A percentile compares a stretch with the other conserved stretches of the same genome.
phyloP scores from a whole-genome alignment of 2,329 filamentous ascomycete species.

The Penicillium sp. region DNA sequence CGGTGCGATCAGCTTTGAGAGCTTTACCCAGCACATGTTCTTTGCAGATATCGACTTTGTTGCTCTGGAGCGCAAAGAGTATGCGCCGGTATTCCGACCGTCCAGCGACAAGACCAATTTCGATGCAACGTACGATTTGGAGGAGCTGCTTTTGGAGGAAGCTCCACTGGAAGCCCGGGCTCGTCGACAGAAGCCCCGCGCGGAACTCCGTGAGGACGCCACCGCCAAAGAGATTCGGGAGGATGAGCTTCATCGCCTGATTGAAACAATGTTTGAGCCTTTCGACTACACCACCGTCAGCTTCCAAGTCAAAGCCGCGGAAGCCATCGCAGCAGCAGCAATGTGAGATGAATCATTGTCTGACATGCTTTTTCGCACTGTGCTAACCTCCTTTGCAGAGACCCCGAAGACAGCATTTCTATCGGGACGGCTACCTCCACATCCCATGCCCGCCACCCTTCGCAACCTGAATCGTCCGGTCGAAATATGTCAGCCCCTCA shows the following conservation, averaged over 20 bases:
- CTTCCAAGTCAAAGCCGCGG: conserved; percentile 55
- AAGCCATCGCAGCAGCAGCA: conserved; percentile 38
- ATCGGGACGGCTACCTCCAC: conserved; percentile 21
- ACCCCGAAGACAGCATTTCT: conserved; percentile 38
- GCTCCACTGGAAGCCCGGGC: conserved; percentile 90
- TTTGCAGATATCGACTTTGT: conserved; percentile 83
- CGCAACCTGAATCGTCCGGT: conserved; percentile 31
- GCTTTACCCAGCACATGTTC: conserved; percentile 83
- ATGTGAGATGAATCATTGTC: conserved; percentile 23
- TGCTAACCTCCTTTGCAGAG: conserved; percentile 23
- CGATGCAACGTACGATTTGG: conserved; percentile 94
- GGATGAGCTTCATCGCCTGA: conserved; percentile 89
- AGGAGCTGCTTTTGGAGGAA: conserved; percentile 89
- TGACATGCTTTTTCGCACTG: background rate
- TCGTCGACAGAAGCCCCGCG: conserved; percentile 86
- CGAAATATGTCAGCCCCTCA: conserved; percentile 30
- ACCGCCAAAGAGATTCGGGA: conserved; percentile 92
- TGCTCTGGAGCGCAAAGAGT: conserved; percentile 75
- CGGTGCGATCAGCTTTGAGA: conserved; percentile 74
- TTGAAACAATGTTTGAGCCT: conserved; percentile 86
- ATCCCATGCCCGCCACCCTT: conserved; percentile 35
- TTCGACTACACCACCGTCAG: conserved; percentile 89
- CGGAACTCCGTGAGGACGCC: conserved; percentile 86
- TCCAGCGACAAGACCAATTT: conserved; percentile 99
- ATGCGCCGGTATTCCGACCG: conserved; percentile 86